These are phyloP conservation scores for Geranomyces variabilis DNA, from an alignment of 192 early-diverging fungal species.

Conservation along the genomic window DNA sequence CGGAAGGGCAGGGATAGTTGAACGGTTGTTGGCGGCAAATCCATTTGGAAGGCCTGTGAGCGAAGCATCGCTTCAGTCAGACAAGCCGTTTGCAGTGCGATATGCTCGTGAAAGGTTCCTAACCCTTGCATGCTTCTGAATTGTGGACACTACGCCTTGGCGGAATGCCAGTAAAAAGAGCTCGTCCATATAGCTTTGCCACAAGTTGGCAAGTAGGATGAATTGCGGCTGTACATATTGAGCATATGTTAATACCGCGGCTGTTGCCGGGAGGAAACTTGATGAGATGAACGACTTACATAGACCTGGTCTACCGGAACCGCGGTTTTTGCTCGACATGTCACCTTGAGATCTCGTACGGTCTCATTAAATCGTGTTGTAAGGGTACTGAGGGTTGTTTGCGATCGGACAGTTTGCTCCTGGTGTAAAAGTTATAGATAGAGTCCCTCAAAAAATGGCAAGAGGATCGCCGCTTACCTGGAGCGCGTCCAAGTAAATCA, in stretches of 20 bases:
- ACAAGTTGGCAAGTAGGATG: conserved; percentile 53
- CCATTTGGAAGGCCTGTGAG: conserved; percentile 42
- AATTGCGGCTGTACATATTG: conserved; percentile 50
- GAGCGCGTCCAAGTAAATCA: conserved; percentile 64
- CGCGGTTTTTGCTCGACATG: conserved; percentile 61
- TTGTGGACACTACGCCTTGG: conserved; percentile 54
- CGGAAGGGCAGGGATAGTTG: conserved; percentile 32
- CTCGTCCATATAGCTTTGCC: conserved; percentile 58
- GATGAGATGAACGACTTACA: conserved; percentile 37
- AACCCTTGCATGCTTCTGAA: conserved; percentile 43
- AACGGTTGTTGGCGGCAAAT: conserved; percentile 40
- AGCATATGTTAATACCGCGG: background rate
- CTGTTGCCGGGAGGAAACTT: background rate
- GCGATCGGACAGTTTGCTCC: conserved; percentile 50
- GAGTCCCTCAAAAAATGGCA: background rate
- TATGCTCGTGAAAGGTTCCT: background rate
- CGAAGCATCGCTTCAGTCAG: too few relatives aligned
- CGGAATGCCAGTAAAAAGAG: conserved; percentile 58
- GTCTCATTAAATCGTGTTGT: conserved; percentile 48
- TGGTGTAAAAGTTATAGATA: conserved; percentile 8
- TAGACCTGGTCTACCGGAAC: conserved; percentile 69
- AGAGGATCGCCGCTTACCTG: conserved; percentile 21
- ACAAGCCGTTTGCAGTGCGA: too few relatives aligned
- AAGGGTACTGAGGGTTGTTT: conserved; percentile 37
- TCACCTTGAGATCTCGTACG: conserved; percentile 52